Evolutionary conservation across 2,329 filamentous ascomycete genomes (phyloP), one percentile per base, ranked within the genome.

Genomic region (Colletotrichum sp.): DNA sequence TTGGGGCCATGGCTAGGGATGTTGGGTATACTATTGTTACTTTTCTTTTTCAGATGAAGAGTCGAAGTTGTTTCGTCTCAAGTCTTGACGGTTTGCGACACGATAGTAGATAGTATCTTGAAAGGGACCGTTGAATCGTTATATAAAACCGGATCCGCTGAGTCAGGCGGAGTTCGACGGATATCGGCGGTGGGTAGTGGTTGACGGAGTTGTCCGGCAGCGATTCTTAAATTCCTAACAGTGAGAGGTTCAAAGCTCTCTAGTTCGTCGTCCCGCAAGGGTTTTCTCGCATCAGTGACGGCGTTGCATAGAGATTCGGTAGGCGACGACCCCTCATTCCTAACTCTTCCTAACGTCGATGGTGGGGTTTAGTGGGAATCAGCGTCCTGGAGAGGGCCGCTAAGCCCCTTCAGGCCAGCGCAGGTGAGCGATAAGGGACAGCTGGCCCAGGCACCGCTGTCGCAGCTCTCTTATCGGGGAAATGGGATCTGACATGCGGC

Each of bases 1-100:
- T 92, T 32, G 93, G 90, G 71, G 91, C 89, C 93, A 95, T 95
- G 72, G 63, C 80, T 64, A 24, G 18, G 44, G n/a, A 21, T 49
- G 24, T 12, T 28, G 13, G 24, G 26, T 52, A 52, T 52, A 21
- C 44, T 49, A n/a, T 15, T 18, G 28, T 9, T 32, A 13, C 18
- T 15, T 62, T 12, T 10, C 21, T 28, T 39, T 28, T n/a, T 34
- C 21, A 24, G 24, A 26, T 67, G 36, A 55, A 49, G 15, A 26
- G 24, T 28, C 24, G 62, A 36, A 34, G 21, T 21, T 10, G 30
- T 28, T 49, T 68, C 63, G 63, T 69, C 57, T 44, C 49, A 32
- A 73, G 73, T 44, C 39, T 34, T 34, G 52, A 44, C 13, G 39
- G 26, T 26, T 8, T 39, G 13, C 28, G 34, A 67, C 69, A n/a